Base-by-base conservation (phyloP, 192 early-diverging fungal species). In the Lunasporangiospora selenospora region DNA sequence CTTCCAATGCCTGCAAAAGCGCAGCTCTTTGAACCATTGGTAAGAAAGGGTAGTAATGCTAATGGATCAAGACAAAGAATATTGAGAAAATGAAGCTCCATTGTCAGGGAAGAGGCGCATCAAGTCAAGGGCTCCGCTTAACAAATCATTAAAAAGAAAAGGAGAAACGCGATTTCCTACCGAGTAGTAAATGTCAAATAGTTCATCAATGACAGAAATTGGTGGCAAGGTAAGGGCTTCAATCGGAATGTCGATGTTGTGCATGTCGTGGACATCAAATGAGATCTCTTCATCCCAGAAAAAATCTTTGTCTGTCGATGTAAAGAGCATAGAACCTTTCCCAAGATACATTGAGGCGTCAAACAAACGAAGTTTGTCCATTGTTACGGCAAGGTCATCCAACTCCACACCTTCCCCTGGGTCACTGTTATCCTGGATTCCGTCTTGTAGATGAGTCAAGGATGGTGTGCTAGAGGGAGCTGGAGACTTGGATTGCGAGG, bases 281-380 rank as follows among this genome's bases (percentile, higher is more conserved):
- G 67, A 56, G 12, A 71, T 71, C 46, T 71, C 67, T 30, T 71
- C 67, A 31, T 71, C 67, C 67, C 67, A 71, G 24, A 71, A 71
- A 16, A 56, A 29, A 27, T 62, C 51, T 19, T 62, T 43, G 47
- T 71, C 67, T 12, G 59, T 71, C 27, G 59, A 62, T n/a, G 67
- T 62, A 27, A 71, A 71, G 6, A 71, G 40, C 44, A 71, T 62
- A 8, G 67, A 62, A 27, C 67, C 67, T 37, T 71, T 71, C 7
- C 67, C 67, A 34, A 49, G 54, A 29, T 71, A 71, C n/a, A 55
- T 23, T 1, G 67, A 71, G 4, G 67, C 67, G 24, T 71, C 67
- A 43, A 71, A 71, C 6, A 71, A 39, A 26, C 67, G 53, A 8
- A 71, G 51, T 32, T 62, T 71, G 38, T 71, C 67, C 67, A 71